These are phyloP conservation scores for Phytophthora agathidicida DNA, from an alignment of 352 stramenopile species.

Conservation along the genomic window DNA sequence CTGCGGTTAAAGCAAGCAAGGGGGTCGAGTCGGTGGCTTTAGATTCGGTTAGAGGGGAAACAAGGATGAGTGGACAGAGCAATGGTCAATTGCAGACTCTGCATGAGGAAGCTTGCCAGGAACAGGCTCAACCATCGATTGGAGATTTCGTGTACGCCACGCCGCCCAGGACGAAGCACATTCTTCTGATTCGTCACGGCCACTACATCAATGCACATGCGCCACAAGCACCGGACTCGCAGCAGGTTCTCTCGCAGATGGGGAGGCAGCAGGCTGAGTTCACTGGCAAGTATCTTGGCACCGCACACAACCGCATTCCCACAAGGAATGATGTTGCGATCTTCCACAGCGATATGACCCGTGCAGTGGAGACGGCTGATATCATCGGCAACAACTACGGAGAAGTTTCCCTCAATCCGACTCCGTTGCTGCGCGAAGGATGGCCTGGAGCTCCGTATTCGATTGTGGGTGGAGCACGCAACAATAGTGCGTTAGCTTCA, in stretches of 20 bases:
- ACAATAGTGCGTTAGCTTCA: conserved; percentile 20
- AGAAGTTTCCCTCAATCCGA: conserved; percentile 45
- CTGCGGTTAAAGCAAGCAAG: neutral
- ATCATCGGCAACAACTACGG: conserved; percentile 65
- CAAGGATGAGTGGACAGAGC: neutral
- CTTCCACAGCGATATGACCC: conserved; percentile 77
- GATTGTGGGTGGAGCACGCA: conserved; percentile 22
- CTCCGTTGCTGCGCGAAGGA: conserved; percentile 68
- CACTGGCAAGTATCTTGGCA: conserved; percentile 71
- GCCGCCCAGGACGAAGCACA: conserved; percentile 67
- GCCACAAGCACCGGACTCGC: conserved; percentile 53
- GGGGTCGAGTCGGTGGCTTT: neutral
- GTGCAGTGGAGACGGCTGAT: conserved; percentile 72
- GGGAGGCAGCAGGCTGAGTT: conserved; percentile 72
- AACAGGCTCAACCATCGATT: conserved; percentile 29
- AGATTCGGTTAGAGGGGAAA: neutral
- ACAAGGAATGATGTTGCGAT: conserved; percentile 67
- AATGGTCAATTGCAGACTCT: neutral
- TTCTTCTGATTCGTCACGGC: conserved; percentile 80
- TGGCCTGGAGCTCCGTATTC: conserved; percentile 78
- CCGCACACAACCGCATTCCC: conserved; percentile 55
- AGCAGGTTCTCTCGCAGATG: conserved; percentile 86
- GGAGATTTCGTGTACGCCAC: conserved; percentile 59
- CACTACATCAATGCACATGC: conserved; percentile 85
- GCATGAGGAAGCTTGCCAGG: neutral